A percentile compares a stretch with the other conserved stretches of the same genome.
Evolutionary conservation across 345 rosid genomes (phyloP).

Genomic region (Rhodomyrtus tomentosa): DNA sequence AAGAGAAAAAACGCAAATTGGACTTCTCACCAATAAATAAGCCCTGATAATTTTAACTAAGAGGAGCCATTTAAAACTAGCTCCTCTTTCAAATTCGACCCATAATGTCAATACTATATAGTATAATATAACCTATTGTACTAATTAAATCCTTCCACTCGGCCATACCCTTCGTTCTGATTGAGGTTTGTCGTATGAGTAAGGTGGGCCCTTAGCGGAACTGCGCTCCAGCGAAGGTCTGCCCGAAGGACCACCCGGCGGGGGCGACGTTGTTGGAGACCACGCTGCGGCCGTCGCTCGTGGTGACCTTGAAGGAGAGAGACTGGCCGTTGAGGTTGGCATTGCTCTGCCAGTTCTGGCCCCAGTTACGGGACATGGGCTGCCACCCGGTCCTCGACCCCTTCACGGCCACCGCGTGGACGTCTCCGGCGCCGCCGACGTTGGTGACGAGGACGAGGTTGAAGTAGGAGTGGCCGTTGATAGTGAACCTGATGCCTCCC

Average conservation of each 20-base stretch:
- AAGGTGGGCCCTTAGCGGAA: constrained; percentile 14
- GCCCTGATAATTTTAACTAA: background rate
- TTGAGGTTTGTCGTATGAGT: background rate
- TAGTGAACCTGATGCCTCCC: constrained; percentile 68
- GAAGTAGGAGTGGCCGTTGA: constrained; percentile 80
- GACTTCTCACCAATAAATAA: background rate
- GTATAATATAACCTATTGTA: background rate
- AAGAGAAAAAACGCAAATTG: background rate
- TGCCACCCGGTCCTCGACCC: constrained; percentile 75
- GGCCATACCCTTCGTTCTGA: background rate
- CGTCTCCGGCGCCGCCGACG: constrained; percentile 82
- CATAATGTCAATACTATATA: background rate
- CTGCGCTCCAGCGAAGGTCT: constrained; percentile 54
- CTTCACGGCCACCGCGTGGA: constrained; percentile 42
- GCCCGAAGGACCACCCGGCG: constrained; percentile 73
- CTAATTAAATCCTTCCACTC: background rate
- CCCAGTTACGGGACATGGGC: constrained; percentile 78
- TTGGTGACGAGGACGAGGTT: constrained; percentile 62
- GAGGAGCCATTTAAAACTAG: constrained; percentile 25
- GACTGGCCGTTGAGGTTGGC: constrained; percentile 53
- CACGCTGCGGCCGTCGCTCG: constrained; percentile 51
- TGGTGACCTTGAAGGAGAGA: constrained; percentile 68
- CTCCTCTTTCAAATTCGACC: constrained; percentile 1
- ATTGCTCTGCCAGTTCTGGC: constrained; percentile 83
- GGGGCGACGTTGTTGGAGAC: constrained; percentile 56